Evolutionary conservation across 2,329 filamentous ascomycete species (phyloP).

Genomic region (Atkinsonella hypoxylon): DNA sequence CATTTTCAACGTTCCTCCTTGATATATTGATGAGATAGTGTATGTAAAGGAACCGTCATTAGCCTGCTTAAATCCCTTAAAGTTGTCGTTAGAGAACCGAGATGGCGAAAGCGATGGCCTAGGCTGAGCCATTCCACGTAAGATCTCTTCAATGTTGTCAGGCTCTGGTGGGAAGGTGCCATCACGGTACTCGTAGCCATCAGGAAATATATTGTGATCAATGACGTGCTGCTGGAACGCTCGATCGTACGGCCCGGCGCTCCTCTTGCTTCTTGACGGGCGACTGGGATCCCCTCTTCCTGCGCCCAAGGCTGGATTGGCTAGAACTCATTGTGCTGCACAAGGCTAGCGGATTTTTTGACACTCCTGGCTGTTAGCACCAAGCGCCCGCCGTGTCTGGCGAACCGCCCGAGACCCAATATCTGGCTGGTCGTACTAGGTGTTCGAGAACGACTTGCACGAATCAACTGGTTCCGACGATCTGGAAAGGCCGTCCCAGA

Average conservation of each 20-base stretch:
- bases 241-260: too few species aligned
- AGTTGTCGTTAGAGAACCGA: constrained; percentile 20
- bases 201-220: constrained; percentile 10
- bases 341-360: background rate
- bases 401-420: background rate
- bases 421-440: too few species aligned
- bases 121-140: constrained; percentile 3
- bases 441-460: too few species aligned
- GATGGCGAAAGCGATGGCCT: constrained; percentile 24
- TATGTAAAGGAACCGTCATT: too few species aligned
- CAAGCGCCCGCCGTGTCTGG: background rate
- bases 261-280: too few species aligned
- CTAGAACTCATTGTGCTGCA: background rate
- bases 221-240: constrained; percentile 12
- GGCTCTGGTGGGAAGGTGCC: constrained; percentile 7
- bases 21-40: too few species aligned
- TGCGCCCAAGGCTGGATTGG: background rate
- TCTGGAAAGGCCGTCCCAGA: too few species aligned
- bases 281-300: constrained; percentile 5
- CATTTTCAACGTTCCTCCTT: too few species aligned
- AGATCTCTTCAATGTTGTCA: constrained; percentile 12
- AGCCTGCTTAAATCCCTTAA: constrained; percentile 6
- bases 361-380: background rate
- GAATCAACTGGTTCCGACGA: too few species aligned
- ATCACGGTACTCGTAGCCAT: constrained; percentile 8